Base-by-base conservation (phyloP, 257 asterid genomes). In the Agastache rugosa region DNA sequence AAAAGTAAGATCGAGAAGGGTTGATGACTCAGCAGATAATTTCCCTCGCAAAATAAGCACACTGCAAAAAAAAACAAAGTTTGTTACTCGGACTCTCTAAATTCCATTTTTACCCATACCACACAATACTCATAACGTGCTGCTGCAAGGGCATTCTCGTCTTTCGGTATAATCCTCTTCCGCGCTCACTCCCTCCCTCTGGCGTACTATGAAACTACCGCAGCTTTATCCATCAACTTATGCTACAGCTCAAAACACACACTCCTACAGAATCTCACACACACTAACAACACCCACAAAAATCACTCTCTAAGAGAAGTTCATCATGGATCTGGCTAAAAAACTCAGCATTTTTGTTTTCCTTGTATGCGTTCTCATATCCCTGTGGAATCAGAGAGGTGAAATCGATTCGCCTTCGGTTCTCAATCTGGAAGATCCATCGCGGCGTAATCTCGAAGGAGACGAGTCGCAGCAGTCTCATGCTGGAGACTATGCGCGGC, bases 291-390 rank as follows among this genome's bases (percentile, higher is more conserved):
- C n/a, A n/a, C n/a, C n/a, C n/a, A n/a, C n/a, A n/a, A n/a, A n/a
- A n/a, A n/a, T n/a, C n/a, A n/a, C n/a, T n/a, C n/a, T n/a, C n/a
- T n/a, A n/a, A 15, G 64, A 34, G 14, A 19, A 51, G 12, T 1
- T 51, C 14, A 17, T 53, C 9, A 88, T 88, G 96, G 88, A 83
- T 81, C 78, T 86, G 51, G 25, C 80, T 0, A 77, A 86, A 66
- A 86, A 79, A 41, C 48, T 85, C 17, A 84, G 90, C 67, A 71
- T 85, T 67, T 54, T 90, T 2, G 88, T 87, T 73, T 72, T 88
- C 63, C 31, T 85, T 87, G 7, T 54, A 88, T 42, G 81, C n/a
- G n/a, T n/a, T n/a, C n/a, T n/a, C n/a, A n/a, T n/a, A n/a, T 53
- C 59, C 19, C 5, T 6, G 35, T 6, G 60, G 77, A 88, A 88